Percentiles rank a stretch among this genome's conserved stretches.
These are phyloP conservation scores for Alternaria triticina DNA, from an alignment of 2,329 filamentous ascomycete species.

Conservation along the genomic window DNA sequence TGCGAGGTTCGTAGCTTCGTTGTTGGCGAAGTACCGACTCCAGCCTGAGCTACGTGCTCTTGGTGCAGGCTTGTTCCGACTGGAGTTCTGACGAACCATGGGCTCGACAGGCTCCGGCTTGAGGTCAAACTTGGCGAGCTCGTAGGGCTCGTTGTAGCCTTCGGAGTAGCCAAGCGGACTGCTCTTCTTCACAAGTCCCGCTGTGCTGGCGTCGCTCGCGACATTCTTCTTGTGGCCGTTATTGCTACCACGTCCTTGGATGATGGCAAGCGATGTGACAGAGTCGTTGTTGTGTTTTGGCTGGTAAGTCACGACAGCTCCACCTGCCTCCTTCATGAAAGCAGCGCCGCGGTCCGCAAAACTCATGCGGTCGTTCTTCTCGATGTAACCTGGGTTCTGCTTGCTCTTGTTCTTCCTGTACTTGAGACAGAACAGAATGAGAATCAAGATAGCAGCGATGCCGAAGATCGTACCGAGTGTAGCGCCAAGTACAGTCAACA, in stretches of 20 bases:
- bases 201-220: slow-evolving; percentile 65
- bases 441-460: slow-evolving; percentile 71
- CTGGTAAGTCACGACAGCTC: slow-evolving; percentile 46
- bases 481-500: slow-evolving; percentile 73
- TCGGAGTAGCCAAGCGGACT: slow-evolving; percentile 48
- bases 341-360: slow-evolving; percentile 59
- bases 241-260: slow-evolving; percentile 61
- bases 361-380: slow-evolving; percentile 54
- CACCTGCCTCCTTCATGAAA: slow-evolving; percentile 60
- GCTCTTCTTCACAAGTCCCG: slow-evolving; percentile 65
- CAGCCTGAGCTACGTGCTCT: slow-evolving; percentile 69
- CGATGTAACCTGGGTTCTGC: slow-evolving; percentile 58
- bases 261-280: slow-evolving; percentile 55
- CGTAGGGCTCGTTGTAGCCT: slow-evolving; percentile 49
- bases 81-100: slow-evolving; percentile 47
- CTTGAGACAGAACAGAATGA: slow-evolving; percentile 73
- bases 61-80: slow-evolving; percentile 30
- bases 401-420: slow-evolving; percentile 65
- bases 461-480: slow-evolving; percentile 83
- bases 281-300: slow-evolving; percentile 45
- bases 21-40: slow-evolving; percentile 80
- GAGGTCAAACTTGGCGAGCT: slow-evolving; percentile 55
- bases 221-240: slow-evolving; percentile 57
- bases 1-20: slow-evolving; percentile 62
- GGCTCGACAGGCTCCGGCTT: slow-evolving; percentile 41